phyloP scores from a whole-genome alignment of 768 basidiomycete species.

The Kwoniella newhampshirensis region DNA sequence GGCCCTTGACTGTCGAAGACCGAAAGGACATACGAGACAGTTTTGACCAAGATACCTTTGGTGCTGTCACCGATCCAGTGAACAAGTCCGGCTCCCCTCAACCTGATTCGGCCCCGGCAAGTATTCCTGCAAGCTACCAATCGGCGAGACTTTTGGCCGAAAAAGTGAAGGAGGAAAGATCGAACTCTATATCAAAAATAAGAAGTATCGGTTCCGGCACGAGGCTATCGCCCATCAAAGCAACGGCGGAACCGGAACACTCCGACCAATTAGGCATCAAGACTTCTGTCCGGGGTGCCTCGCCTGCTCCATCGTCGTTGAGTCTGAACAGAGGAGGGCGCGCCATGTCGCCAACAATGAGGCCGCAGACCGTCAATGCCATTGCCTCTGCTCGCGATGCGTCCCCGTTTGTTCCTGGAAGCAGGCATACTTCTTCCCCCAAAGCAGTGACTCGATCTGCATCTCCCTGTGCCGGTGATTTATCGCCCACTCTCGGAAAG shows the following conservation, averaged over 20 bases:
- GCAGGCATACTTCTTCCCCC: not conserved
- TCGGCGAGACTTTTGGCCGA: constrained; percentile 38
- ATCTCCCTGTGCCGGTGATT: not conserved
- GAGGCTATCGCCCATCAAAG: constrained; percentile 17
- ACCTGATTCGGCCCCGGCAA: constrained; percentile 13
- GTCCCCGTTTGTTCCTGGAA: too few species aligned
- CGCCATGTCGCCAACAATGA: too few species aligned
- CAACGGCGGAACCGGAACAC: constrained; percentile 11
- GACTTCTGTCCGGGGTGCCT: constrained; percentile 23
- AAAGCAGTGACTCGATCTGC: not conserved
- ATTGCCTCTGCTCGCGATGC: too few species aligned
- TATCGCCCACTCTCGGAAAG: too few species aligned
- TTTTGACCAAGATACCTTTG: constrained; percentile 44
- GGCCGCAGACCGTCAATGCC: too few species aligned
- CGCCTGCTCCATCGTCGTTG: constrained; percentile 31
- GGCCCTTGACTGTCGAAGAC: constrained; percentile 27
- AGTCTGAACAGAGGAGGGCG: constrained; percentile 13
- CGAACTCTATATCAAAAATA: constrained; percentile 7
- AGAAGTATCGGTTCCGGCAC: constrained; percentile 4
- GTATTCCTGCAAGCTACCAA: constrained; percentile 38
- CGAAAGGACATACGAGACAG: constrained; percentile 31
- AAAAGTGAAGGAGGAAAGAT: constrained; percentile 20
- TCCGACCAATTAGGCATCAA: constrained; percentile 15
- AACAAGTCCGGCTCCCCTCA: constrained; percentile 9
- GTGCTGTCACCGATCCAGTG: constrained; percentile 4